Evolutionary conservation across 495 filamentous ascomycete species (phyloP).

Genomic region (Daldinia loculata): DNA sequence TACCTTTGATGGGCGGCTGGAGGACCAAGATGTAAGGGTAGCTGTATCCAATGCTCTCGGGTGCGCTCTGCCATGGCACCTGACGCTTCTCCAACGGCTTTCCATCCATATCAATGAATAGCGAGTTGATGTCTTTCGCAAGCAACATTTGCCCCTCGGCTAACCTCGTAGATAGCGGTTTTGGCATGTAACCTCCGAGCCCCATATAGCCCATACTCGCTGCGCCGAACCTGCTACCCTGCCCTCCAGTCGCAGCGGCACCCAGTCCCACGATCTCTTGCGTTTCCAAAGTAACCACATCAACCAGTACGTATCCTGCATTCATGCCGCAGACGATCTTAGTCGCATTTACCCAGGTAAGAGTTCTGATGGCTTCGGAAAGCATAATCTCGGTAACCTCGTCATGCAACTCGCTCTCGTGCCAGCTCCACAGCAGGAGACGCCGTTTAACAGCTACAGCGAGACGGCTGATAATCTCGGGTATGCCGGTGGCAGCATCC

Average conservation of each 20-base stretch:
- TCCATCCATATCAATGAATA: constrained; percentile 86
- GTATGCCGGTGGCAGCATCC: constrained; percentile 84
- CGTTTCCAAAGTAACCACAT: constrained; percentile 74
- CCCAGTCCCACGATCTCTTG: constrained; percentile 84
- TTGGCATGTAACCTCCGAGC: constrained; percentile 87
- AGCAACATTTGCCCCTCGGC: constrained; percentile 85
- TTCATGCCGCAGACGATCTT: constrained; percentile 87
- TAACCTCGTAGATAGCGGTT: constrained; percentile 84
- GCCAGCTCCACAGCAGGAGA: constrained; percentile 91
- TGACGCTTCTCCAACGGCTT: constrained; percentile 84
- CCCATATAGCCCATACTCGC: constrained; percentile 92
- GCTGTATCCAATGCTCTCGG: constrained; percentile 90
- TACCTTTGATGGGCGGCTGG: constrained; percentile 83
- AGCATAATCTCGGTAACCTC: constrained; percentile 81
- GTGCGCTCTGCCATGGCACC: constrained; percentile 88
- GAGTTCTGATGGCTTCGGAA: constrained; percentile 77
- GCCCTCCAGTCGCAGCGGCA: constrained; percentile 68
- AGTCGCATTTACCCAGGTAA: constrained; percentile 89
- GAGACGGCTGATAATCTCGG: constrained; percentile 86
- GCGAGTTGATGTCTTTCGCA: constrained; percentile 93
- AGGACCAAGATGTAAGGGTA: constrained; percentile 94
- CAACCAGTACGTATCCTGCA: constrained; percentile 85
- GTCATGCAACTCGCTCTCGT: constrained; percentile 84
- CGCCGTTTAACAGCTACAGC: constrained; percentile 93
- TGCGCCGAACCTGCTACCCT: constrained; percentile 70